phyloP scores from a whole-genome alignment of 2,329 filamentous ascomycete species.

The Talaromyces verruculosus region DNA sequence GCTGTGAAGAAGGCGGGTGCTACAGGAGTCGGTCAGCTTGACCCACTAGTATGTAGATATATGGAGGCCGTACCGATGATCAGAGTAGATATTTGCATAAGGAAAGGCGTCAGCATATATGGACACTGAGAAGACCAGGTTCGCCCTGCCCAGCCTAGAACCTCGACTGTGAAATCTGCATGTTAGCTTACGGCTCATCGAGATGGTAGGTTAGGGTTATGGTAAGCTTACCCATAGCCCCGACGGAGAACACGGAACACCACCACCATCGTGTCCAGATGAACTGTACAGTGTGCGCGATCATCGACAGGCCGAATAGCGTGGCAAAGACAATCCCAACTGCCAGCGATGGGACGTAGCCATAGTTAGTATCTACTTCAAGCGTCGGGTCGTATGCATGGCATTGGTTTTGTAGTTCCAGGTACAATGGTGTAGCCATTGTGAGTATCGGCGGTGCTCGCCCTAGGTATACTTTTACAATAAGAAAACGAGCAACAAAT shows the following conservation, averaged over 20 bases:
- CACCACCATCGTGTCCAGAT: conserved; percentile 43
- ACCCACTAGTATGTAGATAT: background rate
- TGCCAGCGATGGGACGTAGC: conserved; percentile 48
- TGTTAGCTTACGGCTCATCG: background rate
- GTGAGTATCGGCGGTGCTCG: background rate
- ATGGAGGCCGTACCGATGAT: conserved; percentile 35
- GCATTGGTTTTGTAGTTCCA: background rate
- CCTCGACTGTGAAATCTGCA: conserved; percentile 33
- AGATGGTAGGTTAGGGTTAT: background rate
- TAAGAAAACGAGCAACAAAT: no score
- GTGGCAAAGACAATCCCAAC: conserved; percentile 49
- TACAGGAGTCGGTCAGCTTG: conserved; percentile 20
- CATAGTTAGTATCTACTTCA: conserved; percentile 34
- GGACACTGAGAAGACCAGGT: conserved; percentile 52
- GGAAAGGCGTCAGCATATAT: conserved; percentile 51
- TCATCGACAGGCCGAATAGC: conserved; percentile 46
- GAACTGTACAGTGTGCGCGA: conserved; percentile 37
- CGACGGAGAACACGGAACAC: conserved; percentile 38
- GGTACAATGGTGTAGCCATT: background rate
- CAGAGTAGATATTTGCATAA: conserved; percentile 52
- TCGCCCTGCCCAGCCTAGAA: conserved; percentile 52
- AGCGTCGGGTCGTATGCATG: conserved; percentile 6
- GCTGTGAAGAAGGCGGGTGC: conserved; percentile 54
- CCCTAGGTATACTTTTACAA: background rate
- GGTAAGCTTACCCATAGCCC: conserved; percentile 35